Evolutionary conservation across 148 eudicot species (phyloP), one percentile per base, ranked within the genome.

Genomic region (Arctostaphylos glauca): DNA sequence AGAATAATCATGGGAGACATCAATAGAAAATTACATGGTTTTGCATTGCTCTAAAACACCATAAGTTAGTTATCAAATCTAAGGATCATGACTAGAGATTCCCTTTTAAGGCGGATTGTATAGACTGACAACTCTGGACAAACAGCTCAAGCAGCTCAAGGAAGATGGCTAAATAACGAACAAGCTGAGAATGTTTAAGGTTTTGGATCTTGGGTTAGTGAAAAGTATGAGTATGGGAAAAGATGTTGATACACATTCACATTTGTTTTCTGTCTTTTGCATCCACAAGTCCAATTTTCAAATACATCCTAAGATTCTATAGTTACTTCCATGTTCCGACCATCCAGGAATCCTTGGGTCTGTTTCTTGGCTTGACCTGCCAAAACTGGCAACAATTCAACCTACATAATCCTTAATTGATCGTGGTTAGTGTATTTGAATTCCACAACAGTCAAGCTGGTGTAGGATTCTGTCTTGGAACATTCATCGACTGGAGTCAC

Each of bases 101-200:
- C 52, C 15, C 43, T 38, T 9, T 56, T 78, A 19, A 43, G 25
- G 4, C 5, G 10, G 62, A 74, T 48, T 12, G 16, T 49, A 6
- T n/a, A 38, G 76, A 72, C 44, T 18, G 50, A 72, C 38, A 18
- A 44, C 76, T 23, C 6, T 44, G 6, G 2, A 44, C 21, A 72
- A 44, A 72, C 76, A 72, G 53, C 25, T 56, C 18, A 14, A 56
- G 60, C 76, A 72, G 53, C 25, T 60, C 72, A 12, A 68, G 74
- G 19, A 38, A 68, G 19, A 68, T 68, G 74, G 48, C 47, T 64
- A 41, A 64, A 64, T 64, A 14, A 23, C 70, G 23, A 9, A 41
- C 74, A 38, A 41, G 19, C 41, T 41, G 74, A 70, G 46, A 6
- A 47, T 41, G 48, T 70, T 41, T 41, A 70, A 41, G 9, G 15